A percentile compares a stretch with the other conserved stretches of the same genome.
Conservation (phyloP, 345 rosid genomes). For the Aquilaria yunnanensis region DNA sequence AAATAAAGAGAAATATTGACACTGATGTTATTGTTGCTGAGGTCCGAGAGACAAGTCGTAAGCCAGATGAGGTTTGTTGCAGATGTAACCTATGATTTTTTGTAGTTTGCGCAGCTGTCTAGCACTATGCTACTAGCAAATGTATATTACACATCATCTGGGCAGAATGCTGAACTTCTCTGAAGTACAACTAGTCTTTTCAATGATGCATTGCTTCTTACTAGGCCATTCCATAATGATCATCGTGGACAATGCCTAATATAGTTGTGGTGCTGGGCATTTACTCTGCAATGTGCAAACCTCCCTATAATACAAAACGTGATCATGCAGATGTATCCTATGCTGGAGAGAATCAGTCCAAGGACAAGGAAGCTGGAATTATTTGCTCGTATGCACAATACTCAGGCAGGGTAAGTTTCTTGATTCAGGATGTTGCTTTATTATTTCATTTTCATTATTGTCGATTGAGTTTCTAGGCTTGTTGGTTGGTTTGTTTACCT, state of each 20-base stretch:
- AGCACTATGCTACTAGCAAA: too few relatives aligned
- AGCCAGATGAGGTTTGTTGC: constrained; percentile 93
- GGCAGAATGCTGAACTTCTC: not conserved
- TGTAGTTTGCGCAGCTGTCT: not conserved
- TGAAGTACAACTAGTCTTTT: not conserved
- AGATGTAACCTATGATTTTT: not conserved
- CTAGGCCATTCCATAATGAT: too few relatives aligned
- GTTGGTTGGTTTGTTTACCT: too few relatives aligned
- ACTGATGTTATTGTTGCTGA: constrained; percentile 98
- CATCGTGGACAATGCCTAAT: not conserved
- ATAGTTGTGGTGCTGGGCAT: not conserved
- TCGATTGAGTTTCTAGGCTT: too few relatives aligned
- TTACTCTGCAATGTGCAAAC: constrained; percentile 4
- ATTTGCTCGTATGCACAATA: constrained; percentile 98
- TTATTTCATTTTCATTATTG: too few relatives aligned
- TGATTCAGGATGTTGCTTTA: not conserved
- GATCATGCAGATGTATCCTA: constrained; percentile 76
- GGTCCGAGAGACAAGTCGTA: constrained; percentile 97
- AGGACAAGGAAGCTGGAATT: constrained; percentile 90
- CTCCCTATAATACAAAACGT: not conserved
- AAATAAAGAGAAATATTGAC: constrained; percentile 92
- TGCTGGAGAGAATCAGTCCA: constrained; percentile 98
- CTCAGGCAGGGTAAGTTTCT: constrained; percentile 78
- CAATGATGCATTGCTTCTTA: not conserved
- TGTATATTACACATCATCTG: too few relatives aligned